Evolutionary conservation across 441 rosid species (phyloP), one percentile per base, ranked within the genome.

Genomic region (Sinapis alba): DNA sequence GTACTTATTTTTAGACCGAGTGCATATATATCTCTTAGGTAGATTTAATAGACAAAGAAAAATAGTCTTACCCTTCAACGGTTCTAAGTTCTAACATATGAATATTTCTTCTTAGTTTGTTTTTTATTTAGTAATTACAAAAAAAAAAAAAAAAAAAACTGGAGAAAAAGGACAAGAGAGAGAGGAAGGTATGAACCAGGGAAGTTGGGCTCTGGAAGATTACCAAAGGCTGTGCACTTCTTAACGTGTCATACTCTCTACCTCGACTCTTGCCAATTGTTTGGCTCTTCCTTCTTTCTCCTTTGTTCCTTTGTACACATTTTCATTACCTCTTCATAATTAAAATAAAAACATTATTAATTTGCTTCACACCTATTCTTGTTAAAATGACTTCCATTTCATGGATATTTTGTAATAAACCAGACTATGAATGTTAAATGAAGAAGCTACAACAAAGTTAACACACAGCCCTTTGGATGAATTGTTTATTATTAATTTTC

Each of bases 141-240:
- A 45, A 47, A n/a, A n/a, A n/a, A n/a, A n/a, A n/a, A n/a, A n/a
- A n/a, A 3, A 38, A 51, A 16, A 5, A n/a, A 47, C 6, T 28
- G 32, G 38, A 51, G 30, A 54, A 43, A 76, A 30, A 18, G 54
- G 75, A 70, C 80, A 76, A 70, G 19, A 69, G 6, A 69, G 6
- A 76, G 10, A 57, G 76, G 76, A 77, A 65, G 76, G 77, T 77
- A 60, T 24, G 80, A 71, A 71, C 64, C 50, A 66, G 80, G 69
- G 76, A 65, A 71, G 76, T 71, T 77, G 73, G 80, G 63, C 80
- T 76, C 80, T 76, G 43, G 27, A 36, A 65, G 23, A 50, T 19
- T 59, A 50, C 72, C 68, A 77, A 77, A 77, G 68, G 80, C 75
- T 70, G 56, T 70, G 56, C 68, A 57, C 16, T 28, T 32, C 38